A percentile compares a stretch with the other conserved stretches of the same genome.
Conservation (phyloP, 208 protist genomes). For the Endotrypanum monterogeii region DNA sequence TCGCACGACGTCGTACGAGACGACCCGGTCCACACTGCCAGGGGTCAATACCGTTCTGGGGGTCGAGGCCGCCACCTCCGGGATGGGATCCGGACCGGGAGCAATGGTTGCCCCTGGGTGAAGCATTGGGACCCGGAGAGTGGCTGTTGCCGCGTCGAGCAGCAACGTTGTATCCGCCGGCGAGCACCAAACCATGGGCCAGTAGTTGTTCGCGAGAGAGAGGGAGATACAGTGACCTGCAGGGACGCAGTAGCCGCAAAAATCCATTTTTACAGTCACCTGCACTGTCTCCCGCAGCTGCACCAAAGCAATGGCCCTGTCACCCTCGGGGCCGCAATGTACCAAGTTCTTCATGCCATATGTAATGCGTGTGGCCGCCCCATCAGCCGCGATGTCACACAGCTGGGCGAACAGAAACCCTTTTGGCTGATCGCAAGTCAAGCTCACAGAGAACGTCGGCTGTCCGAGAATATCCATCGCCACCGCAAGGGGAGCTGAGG, state of each 20-base stretch:
- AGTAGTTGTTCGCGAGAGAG: slow-evolving; percentile 67
- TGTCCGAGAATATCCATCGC: slow-evolving; percentile 47
- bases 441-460: slow-evolving; percentile 42
- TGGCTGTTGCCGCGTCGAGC: slow-evolving; percentile 31
- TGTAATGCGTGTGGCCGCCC: slow-evolving; percentile 54
- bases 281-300: slow-evolving; percentile 23
- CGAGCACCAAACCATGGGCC: slow-evolving; percentile 68
- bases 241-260: slow-evolving; percentile 61
- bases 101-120: slow-evolving; percentile 12
- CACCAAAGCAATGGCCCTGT: slow-evolving; percentile 35
- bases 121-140: slow-evolving; percentile 34
- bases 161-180: slow-evolving; percentile 54
- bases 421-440: slow-evolving; percentile 59
- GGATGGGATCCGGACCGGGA: slow-evolving; percentile 31
- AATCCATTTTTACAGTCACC: slow-evolving; percentile 52
- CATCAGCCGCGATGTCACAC: slow-evolving; percentile 55
- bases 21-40: slow-evolving; percentile 43
- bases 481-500: slow-evolving; percentile 32
- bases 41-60: slow-evolving; percentile 36
- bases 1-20: slow-evolving; percentile 50
- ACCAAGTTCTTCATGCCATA: slow-evolving; percentile 65
- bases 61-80: slow-evolving; percentile 48
- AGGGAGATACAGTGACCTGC: slow-evolving; percentile 47
- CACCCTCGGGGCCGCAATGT: slow-evolving; percentile 33
- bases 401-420: slow-evolving; percentile 67